Percentiles rank a stretch among this genome's conserved stretches.
These are phyloP conservation scores for Aurantiochytrium sp. DNA, from an alignment of 108 stramenopile species.

Conservation along the genomic window DNA sequence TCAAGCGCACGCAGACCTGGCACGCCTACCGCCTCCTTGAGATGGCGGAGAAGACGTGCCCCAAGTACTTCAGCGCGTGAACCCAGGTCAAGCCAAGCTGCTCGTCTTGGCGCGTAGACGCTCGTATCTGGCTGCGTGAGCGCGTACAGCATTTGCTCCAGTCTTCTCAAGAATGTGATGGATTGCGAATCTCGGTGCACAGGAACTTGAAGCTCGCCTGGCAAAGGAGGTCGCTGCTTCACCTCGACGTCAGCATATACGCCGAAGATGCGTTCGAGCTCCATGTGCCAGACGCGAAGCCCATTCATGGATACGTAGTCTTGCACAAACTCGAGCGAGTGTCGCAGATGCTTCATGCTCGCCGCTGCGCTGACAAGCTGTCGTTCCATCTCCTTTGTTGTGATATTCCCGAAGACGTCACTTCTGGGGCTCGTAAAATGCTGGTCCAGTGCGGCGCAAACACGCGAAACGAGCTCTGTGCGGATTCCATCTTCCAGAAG, in stretches of 20 bases:
- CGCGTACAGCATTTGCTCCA: conserved; percentile 38
- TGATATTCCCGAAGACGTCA: not conserved
- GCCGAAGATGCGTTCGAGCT: conserved; percentile 44
- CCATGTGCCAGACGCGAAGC: conserved; percentile 56
- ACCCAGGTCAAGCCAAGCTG: not conserved
- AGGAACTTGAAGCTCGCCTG: not conserved
- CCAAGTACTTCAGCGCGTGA: not conserved
- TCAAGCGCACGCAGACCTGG: conserved; percentile 52
- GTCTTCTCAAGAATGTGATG: conserved; percentile 53
- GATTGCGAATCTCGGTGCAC: not conserved
- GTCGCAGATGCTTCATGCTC: conserved; percentile 42
- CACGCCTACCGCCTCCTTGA: conserved; percentile 42
- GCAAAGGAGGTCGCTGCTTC: conserved; percentile 1
- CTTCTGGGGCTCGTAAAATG: not conserved
- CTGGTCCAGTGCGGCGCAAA: conserved; percentile 41
- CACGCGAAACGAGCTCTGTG: conserved; percentile 47
- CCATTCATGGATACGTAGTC: conserved; percentile 56
- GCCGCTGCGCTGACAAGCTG: conserved; percentile 9
- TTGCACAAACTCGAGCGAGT: conserved; percentile 51
- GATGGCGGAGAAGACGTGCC: not conserved
- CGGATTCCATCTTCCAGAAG: conserved; percentile 57
- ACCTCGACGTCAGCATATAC: conserved; percentile 57
- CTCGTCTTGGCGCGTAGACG: conserved; percentile 39
- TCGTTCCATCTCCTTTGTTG: not conserved
- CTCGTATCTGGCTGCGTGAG: conserved; percentile 44